Evolutionary conservation across 129 eudicot species (phyloP).

Genomic region (Chrysanthemum seticuspe): DNA sequence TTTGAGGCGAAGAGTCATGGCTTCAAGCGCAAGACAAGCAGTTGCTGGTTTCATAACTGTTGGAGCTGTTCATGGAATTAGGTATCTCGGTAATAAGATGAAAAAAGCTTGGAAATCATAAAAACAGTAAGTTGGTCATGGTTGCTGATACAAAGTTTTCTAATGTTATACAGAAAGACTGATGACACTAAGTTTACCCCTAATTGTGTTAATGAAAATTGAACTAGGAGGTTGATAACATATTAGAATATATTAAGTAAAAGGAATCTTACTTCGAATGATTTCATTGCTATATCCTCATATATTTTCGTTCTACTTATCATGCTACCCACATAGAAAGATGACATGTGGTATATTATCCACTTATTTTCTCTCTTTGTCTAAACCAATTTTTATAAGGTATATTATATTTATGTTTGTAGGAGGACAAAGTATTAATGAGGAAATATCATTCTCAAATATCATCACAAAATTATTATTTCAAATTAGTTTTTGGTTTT

Average conservation of each 20-base stretch:
- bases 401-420: no score
- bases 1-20: constrained; percentile 71
- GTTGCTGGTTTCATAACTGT: constrained; percentile 75
- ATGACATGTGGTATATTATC: neutral
- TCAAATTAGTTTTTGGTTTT: neutral
- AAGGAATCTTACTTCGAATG: neutral
- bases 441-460: neutral
- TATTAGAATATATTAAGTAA: neutral
- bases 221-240: neutral
- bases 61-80: constrained; percentile 68
- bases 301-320: neutral
- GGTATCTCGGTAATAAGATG: constrained; percentile 72
- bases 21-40: constrained; percentile 88
- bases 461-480: neutral
- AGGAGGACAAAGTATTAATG: no score
- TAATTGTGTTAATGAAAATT: neutral
- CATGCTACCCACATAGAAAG: no score
- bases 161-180: neutral
- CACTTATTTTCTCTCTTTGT: neutral
- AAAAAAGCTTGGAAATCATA: constrained; percentile 83
- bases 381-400: no score
- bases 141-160: neutral
- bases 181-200: constrained; percentile 3
- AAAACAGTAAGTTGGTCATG: constrained; percentile 9
- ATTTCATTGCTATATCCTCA: neutral